Evolutionary conservation across 768 basidiomycete genomes (phyloP).

Genomic region (Mycena pura): DNA sequence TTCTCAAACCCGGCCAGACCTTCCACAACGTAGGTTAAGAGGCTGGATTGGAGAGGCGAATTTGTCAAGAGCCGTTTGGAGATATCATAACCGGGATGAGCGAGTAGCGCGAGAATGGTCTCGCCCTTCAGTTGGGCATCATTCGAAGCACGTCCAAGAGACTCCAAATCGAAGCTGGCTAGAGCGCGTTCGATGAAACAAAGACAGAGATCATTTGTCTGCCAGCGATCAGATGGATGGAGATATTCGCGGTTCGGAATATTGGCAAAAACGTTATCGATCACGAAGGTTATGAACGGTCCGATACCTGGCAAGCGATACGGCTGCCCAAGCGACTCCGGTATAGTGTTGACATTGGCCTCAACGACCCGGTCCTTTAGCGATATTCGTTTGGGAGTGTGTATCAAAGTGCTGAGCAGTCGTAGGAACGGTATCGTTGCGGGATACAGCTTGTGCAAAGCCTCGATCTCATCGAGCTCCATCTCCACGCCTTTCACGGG

Average conservation of each 20-base stretch:
- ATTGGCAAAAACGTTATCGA: constrained; percentile 88
- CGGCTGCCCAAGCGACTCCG: constrained; percentile 80
- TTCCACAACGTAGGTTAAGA: constrained; percentile 83
- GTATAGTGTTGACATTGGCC: constrained; percentile 75
- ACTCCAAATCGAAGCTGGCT: constrained; percentile 81
- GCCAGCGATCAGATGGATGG: constrained; percentile 81
- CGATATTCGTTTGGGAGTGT: constrained; percentile 77
- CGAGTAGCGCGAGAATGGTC: constrained; percentile 57
- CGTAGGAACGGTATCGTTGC: constrained; percentile 88
- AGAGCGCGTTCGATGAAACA: constrained; percentile 86
- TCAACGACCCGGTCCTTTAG: constrained; percentile 65
- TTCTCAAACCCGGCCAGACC: constrained; percentile 81
- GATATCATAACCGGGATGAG: constrained; percentile 89
- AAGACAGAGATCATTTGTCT: constrained; percentile 83
- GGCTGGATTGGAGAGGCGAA: constrained; percentile 70
- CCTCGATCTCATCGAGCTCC: constrained; percentile 89
- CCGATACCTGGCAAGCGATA: constrained; percentile 81
- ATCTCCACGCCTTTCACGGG: constrained; percentile 82
- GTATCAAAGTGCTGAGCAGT: constrained; percentile 82
- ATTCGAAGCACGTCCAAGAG: constrained; percentile 64
- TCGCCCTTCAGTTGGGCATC: constrained; percentile 60
- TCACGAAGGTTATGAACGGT: constrained; percentile 84
- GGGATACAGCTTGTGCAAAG: constrained; percentile 79
- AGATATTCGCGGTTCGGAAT: constrained; percentile 79
- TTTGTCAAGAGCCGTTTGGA: constrained; percentile 80